phyloP scores from a whole-genome alignment of 2,329 filamentous ascomycete genomes.

The Hypoxylon sp. region DNA sequence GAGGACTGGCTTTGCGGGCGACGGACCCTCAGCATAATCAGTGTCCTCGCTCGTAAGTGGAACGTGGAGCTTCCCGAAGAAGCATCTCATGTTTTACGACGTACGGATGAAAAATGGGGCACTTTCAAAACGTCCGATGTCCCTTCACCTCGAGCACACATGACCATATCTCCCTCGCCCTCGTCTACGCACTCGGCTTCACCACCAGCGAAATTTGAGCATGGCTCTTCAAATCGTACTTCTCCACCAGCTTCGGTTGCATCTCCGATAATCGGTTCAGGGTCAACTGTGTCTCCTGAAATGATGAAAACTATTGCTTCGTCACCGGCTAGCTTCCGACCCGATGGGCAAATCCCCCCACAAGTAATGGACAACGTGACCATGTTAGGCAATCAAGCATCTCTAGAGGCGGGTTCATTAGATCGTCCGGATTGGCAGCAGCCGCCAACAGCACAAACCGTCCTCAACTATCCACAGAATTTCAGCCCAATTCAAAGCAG shows the following conservation, averaged over 20 bases:
- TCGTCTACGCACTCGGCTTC: slow-evolving; percentile 37
- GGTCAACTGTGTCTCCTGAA: slow-evolving; percentile 51
- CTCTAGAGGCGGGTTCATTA: slow-evolving; percentile 43
- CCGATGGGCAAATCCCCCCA: slow-evolving; percentile 37
- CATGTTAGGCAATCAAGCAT: slow-evolving; percentile 45
- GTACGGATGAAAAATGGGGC: slow-evolving; percentile 85
- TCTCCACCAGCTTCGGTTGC: slow-evolving; percentile 51
- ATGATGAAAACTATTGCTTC: slow-evolving; percentile 48
- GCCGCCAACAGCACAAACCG: slow-evolving; percentile 45
- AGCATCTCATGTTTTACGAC: slow-evolving; percentile 79
- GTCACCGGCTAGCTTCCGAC: slow-evolving; percentile 47
- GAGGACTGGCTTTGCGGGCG: slow-evolving; percentile 94
- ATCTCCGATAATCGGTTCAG: slow-evolving; percentile 47
- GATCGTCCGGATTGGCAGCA: slow-evolving; percentile 48
- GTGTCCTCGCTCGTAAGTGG: slow-evolving; percentile 90
- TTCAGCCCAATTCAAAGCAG: slow-evolving; percentile 47
- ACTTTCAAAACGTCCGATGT: slow-evolving; percentile 75
- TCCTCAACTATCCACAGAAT: slow-evolving; percentile 52
- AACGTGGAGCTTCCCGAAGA: slow-evolving; percentile 88
- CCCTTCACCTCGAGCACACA: slow-evolving; percentile 64
- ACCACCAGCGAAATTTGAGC: slow-evolving; percentile 49
- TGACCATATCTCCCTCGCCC: slow-evolving; percentile 49
- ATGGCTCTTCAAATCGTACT: slow-evolving; percentile 57
- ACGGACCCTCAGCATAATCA: slow-evolving; percentile 86
- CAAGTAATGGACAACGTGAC: slow-evolving; percentile 44